Conservation (phyloP, 192 early-diverging fungal species). For the Coemansia sp. region DNA sequence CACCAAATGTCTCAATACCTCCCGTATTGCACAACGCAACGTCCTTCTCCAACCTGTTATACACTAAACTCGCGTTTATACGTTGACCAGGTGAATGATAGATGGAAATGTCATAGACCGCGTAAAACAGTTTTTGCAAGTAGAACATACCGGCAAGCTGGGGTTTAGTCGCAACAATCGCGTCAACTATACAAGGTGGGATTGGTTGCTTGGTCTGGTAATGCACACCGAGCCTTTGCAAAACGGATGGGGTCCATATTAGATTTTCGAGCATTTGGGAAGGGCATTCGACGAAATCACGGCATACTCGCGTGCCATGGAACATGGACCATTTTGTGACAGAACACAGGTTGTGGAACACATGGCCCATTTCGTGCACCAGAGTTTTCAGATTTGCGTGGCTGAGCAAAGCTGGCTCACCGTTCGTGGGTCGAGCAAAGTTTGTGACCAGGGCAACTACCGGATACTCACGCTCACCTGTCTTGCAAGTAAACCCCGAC, state of each 20-base stretch:
- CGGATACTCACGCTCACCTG: constrained; percentile 53
- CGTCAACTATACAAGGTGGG: constrained; percentile 58
- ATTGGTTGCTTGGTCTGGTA: constrained; percentile 61
- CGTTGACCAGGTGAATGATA: constrained; percentile 47
- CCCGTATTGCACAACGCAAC: constrained; percentile 12
- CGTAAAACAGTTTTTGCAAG: constrained; percentile 67
- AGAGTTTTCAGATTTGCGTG: constrained; percentile 73
- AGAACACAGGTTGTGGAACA: constrained; percentile 58
- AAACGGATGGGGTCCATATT: constrained; percentile 54
- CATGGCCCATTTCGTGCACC: constrained; percentile 75
- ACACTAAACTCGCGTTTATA: constrained; percentile 25
- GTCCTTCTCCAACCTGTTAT: constrained; percentile 20
- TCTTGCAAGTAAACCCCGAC: constrained; percentile 54
- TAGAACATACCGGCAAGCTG: constrained; percentile 61
- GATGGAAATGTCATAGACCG: constrained; percentile 63
- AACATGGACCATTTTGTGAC: constrained; percentile 64
- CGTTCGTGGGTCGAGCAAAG: constrained; percentile 41
- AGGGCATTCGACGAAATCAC: constrained; percentile 79
- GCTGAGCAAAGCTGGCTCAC: constrained; percentile 59
- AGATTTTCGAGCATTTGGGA: constrained; percentile 79
- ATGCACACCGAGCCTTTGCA: constrained; percentile 57
- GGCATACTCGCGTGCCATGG: constrained; percentile 64
- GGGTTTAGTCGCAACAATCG: constrained; percentile 60
- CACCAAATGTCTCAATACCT: constrained; percentile 36
- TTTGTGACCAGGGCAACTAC: constrained; percentile 61